Base-by-base conservation (phyloP, 495 filamentous ascomycete genomes). In the Cenococcum geophilum region DNA sequence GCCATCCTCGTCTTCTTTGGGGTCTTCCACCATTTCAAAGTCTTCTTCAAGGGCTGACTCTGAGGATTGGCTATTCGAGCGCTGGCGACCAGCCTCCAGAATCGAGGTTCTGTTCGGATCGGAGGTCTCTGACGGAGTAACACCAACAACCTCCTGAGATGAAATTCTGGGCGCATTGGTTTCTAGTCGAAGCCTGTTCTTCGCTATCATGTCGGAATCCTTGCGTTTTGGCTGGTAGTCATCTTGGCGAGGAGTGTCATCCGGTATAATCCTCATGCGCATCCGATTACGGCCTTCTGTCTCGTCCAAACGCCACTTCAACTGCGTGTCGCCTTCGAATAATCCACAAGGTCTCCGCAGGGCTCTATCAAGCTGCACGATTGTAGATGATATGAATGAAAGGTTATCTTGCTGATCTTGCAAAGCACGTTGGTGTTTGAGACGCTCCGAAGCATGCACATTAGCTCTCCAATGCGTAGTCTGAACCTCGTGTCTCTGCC, bases 241-340 rank as follows among this genome's bases (percentile, higher is more conserved):
- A 51, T 87, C 81, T 61, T 83, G 78, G 43, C 86, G 83, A 11
- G 77, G 76, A 16, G 82, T 80, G 48, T 82, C 81, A 68, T 95
- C 89, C 5, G 89, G 89, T 22, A 95, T 80, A 51, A 95, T 82
- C 5, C 93, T 83, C 55, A 95, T 77, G 43, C 95, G 83, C 91
- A 97, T 97, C 37, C 95, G 88, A 71, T 96, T 96, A 16, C 92
- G 83, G 40, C 92, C 95, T 76, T 98, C 93, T 0, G 92, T 97
- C 68, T 93, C 83, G 70, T 98, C 93, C 8, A 98, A 82, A 68
- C 87, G 89, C 90, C 90, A 97, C 71, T 88, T 95, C 3, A 77
- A 78, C 14, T 81, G 72, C 18, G 79, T 77, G 0, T 78, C 75
- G 50, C 87, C 81, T 50, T 87, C 84, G 42, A 96, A 83, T 22